phyloP scores from a whole-genome alignment of 1,139 yeast genomes.

The Pichia norvegensis region DNA sequence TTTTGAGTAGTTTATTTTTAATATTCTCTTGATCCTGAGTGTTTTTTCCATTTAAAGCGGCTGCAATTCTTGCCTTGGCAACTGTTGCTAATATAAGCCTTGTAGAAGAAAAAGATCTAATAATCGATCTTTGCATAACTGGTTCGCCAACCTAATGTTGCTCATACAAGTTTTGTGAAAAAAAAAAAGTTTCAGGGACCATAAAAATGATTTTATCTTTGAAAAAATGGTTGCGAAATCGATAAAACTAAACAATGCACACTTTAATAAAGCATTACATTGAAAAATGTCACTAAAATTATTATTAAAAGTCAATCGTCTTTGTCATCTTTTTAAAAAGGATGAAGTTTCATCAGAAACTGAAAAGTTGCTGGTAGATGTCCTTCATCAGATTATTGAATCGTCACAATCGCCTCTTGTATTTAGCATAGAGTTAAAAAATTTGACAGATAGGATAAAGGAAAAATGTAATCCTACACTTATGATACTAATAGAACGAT shows the following conservation, averaged over 20 bases:
- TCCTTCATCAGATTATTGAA: background rate
- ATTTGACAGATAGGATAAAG: background rate
- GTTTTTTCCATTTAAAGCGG: constrained; percentile 18
- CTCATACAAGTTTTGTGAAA: too few relatives aligned
- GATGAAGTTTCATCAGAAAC: background rate
- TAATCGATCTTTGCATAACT: background rate
- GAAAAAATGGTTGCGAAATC: too few relatives aligned
- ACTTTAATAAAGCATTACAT: background rate
- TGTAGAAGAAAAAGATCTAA: constrained; percentile 5
- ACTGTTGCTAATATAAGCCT: background rate
- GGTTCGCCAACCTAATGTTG: too few relatives aligned
- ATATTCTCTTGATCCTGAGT: constrained; percentile 15
- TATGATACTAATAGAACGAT: background rate
- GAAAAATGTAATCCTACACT: background rate
- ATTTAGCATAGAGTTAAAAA: background rate
- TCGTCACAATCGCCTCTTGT: background rate
- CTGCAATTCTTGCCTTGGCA: constrained; percentile 11
- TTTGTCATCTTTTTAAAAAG: background rate
- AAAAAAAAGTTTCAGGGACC: too few relatives aligned
- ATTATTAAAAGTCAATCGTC: background rate
- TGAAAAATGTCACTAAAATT: background rate
- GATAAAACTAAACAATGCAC: background rate
- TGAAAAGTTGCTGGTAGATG: background rate
- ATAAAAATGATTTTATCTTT: too few relatives aligned
- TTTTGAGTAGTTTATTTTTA: constrained; percentile 14